Base-by-base conservation (phyloP, 257 asterid species). In the Haberlea rhodopensis region DNA sequence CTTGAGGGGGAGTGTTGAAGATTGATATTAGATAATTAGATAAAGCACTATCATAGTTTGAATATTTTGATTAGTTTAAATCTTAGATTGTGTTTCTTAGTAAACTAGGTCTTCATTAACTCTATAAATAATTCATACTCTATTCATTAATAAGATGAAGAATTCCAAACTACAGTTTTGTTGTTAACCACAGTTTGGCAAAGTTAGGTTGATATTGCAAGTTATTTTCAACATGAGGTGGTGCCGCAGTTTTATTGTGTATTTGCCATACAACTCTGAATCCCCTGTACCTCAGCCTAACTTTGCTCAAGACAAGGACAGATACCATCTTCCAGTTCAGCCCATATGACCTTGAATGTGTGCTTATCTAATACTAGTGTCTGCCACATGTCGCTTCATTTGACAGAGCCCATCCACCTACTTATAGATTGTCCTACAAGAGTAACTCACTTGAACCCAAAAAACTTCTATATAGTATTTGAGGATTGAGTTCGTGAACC, bases 241-340 rank as follows among this genome's bases (percentile, higher is more conserved):
- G 31, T 32, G 57, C 68, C n/a, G 48, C 70, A 21, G 60, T 52
- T 55, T 28, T 31, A 28, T 31, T 25, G 52, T 53, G 43, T 65
- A 60, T 45, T 53, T 65, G 18, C 66, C 25, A 16, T 60, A 73
- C 72, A 78, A 81, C 82, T 78, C 73, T 78, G 80, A 81, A 81
- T 66, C 21, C 24, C 46, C 19, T 19, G 26, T 6, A 8, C 40
- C 19, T 18, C 7, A 43, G 0, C 4, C 62, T 37, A 32, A 58
- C 21, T 66, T 57, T 8, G 23, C 32, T 66, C 71, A 40, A 52
- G 4, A 29, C 6, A 29, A 29, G 37, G 37, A 29, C 37, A 29
- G 10, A 51, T 46, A 52, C 65, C 63, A 63, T 48, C 56, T 55
- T 65, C 73, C 73, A 48, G 65, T 34, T 60, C 75, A 68, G 76